Percentiles rank a stretch among this genome's conserved stretches.
Conservation (phyloP, 805 yeast species). For the Yarrowia osloensis region DNA sequence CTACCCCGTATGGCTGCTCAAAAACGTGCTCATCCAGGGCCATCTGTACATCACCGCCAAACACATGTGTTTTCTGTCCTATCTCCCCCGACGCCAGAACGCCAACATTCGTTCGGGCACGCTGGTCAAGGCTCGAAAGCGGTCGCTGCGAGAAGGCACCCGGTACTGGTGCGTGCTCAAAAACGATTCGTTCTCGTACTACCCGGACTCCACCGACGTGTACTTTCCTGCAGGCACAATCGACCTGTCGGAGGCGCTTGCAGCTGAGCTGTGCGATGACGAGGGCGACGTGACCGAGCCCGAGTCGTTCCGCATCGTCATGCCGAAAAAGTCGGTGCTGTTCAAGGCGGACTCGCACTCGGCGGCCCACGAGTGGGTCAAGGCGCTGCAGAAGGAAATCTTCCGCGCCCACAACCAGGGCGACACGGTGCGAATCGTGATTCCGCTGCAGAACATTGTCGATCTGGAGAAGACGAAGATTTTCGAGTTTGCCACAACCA, state of each 20-base stretch:
- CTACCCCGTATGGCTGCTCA: slow-evolving; percentile 75
- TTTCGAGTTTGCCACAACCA: slow-evolving; percentile 56
- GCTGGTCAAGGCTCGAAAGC: slow-evolving; percentile 47
- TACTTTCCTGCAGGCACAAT: slow-evolving; percentile 80
- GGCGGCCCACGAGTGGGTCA: slow-evolving; percentile 80
- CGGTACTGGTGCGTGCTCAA: slow-evolving; percentile 82
- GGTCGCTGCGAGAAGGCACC: slow-evolving; percentile 40
- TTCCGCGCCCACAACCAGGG: slow-evolving; percentile 72
- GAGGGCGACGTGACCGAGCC: slow-evolving; percentile 37
- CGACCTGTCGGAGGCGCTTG: slow-evolving; percentile 63
- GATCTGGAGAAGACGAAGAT: slow-evolving; percentile 60
- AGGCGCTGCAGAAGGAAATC: slow-evolving; percentile 68
- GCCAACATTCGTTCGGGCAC: slow-evolving; percentile 52
- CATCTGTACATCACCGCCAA: slow-evolving; percentile 70
- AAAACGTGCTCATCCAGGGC: slow-evolving; percentile 84
- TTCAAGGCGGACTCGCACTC: slow-evolving; percentile 73
- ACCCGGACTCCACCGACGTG: slow-evolving; percentile 70
- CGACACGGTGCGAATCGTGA: slow-evolving; percentile 71
- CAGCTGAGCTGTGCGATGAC: slow-evolving; percentile 54
- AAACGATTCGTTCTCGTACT: slow-evolving; percentile 67
- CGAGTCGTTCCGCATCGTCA: slow-evolving; percentile 59
- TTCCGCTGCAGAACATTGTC: slow-evolving; percentile 69
- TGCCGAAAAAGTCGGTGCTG: slow-evolving; percentile 58
- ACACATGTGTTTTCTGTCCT: slow-evolving; percentile 73
- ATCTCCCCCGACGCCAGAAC: slow-evolving; percentile 60